Base-by-base conservation (phyloP, 805 yeast genomes). In the Monosporozyma solicola region DNA sequence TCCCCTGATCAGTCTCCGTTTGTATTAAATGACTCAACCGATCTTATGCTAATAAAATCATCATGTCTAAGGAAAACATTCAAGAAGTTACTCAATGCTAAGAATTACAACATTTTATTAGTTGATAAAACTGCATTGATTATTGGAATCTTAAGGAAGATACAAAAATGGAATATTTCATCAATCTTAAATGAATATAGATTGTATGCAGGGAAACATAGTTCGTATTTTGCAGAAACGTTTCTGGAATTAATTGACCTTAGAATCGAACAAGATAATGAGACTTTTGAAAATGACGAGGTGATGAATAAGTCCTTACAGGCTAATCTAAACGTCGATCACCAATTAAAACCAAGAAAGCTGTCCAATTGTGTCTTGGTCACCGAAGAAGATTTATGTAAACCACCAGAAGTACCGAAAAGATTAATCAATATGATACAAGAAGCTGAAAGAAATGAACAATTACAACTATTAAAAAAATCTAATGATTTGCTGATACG, bases 111-210 rank as follows among this genome's bases (percentile, higher is more conserved):
- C 51, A 66, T 87, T 5, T 71, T 92, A 47, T 67, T 92, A 13
- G 81, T 94, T 24, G 98, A 94, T 64, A 79, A 85, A 41, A 83
- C 91, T 6, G 84, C 85, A 54, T 80, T 94, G 11, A 75, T 91
- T 20, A 80, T 89, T 10, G 97, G 97, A 0, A 74, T 91, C 2
- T 70, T 94, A 35, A 74, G 99, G 50, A 83, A 85, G 64, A 74
- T 91, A 41, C 94, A 88, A 68, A 85, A 85, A 69, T 92, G 97
- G 98, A 84, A 83, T 60, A 85, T 85, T 64, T 81, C 91, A 25
- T 84, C 95, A 20, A 81, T 92, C 5, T 78, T 90, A 24, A 85
- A 84, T 60, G 98, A 92, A 66, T 94, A 89, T 68, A 74, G 96
- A 51, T 74, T 87, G 8, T 87, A 82, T 67, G 75, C 87, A 22